Evolutionary conservation across 495 filamentous ascomycete genomes (phyloP).

Genomic region (Saxophila tyrrhenica): DNA sequence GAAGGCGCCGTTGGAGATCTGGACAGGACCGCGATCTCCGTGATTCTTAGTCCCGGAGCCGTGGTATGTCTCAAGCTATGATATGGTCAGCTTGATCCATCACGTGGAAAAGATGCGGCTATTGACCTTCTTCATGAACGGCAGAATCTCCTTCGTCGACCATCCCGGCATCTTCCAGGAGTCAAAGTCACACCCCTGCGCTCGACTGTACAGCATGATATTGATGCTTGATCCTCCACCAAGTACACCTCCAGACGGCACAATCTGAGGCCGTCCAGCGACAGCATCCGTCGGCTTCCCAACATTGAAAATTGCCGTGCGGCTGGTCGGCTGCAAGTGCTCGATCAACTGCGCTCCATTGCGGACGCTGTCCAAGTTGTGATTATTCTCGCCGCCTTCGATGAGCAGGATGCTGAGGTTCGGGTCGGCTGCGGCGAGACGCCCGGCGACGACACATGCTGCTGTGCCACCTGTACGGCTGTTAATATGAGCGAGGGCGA

Average conservation of each 20-base stretch:
- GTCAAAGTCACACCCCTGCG: slow-evolving; percentile 38
- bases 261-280: slow-evolving; percentile 33
- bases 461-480: slow-evolving; percentile 47
- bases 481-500: no score
- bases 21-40: slow-evolving; percentile 39
- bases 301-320: background rate
- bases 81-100: background rate
- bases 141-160: slow-evolving; percentile 39
- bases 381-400: slow-evolving; percentile 38
- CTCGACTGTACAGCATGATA: slow-evolving; percentile 39
- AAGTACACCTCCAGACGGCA: slow-evolving; percentile 41
- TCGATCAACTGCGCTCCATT: background rate
- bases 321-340: background rate
- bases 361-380: slow-evolving; percentile 3
- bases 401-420: slow-evolving; percentile 38
- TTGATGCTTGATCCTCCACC: slow-evolving; percentile 52
- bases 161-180: slow-evolving; percentile 42
- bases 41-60: slow-evolving; percentile 32
- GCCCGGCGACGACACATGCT: slow-evolving; percentile 38
- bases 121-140: slow-evolving; percentile 39
- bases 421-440: slow-evolving; percentile 39
- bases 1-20: slow-evolving; percentile 34
- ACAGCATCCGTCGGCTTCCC: slow-evolving; percentile 28
- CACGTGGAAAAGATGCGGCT: background rate
- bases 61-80: slow-evolving; percentile 36